phyloP scores from a whole-genome alignment of 2,329 filamentous ascomycete genomes.

The Penicillium sp. region DNA sequence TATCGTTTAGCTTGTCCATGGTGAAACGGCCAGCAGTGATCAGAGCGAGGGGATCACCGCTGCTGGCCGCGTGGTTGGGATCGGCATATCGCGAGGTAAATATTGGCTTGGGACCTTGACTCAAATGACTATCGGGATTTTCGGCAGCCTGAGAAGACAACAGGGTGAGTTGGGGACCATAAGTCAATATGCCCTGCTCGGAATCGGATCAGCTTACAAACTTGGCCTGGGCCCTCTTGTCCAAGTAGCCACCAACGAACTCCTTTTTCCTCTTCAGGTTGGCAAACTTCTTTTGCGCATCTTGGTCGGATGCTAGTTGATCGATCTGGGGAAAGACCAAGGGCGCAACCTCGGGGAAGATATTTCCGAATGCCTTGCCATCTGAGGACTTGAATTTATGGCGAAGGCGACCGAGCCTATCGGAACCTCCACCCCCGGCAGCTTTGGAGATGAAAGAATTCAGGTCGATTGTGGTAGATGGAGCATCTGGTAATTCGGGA shows the following conservation, averaged over 20 bases:
- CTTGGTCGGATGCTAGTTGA: conserved; percentile 18
- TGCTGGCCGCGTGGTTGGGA: conserved; percentile 56
- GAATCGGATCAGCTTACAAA: conserved; percentile 41
- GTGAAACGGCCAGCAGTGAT: conserved; percentile 52
- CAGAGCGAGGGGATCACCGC: conserved; percentile 52
- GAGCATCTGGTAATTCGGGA: conserved; percentile 39
- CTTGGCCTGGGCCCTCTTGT: conserved; percentile 52
- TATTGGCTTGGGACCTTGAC: conserved; percentile 35
- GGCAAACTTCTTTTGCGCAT: conserved; percentile 21
- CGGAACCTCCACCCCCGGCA: conserved; percentile 23
- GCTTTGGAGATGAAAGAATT: conserved; percentile 44
- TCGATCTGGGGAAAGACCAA: conserved; percentile 55
- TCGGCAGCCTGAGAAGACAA: conserved; percentile 31
- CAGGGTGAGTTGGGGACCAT: background rate
- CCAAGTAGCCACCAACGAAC: conserved; percentile 55
- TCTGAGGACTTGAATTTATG: conserved; percentile 44
- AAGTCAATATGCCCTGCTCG: background rate
- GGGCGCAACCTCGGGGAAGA: conserved; percentile 53
- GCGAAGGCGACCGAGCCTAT: conserved; percentile 32
- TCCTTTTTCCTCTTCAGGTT: conserved; percentile 26
- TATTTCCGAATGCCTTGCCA: conserved; percentile 46
- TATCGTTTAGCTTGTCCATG: conserved; percentile 21
- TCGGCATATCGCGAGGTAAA: conserved; percentile 57
- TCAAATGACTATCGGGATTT: conserved; percentile 48
- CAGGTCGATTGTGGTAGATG: conserved; percentile 37